Percentiles rank a stretch among this genome's conserved stretches.
Evolutionary conservation across 352 stramenopile genomes (phyloP).

Genomic region (Pythium utonaiense): DNA sequence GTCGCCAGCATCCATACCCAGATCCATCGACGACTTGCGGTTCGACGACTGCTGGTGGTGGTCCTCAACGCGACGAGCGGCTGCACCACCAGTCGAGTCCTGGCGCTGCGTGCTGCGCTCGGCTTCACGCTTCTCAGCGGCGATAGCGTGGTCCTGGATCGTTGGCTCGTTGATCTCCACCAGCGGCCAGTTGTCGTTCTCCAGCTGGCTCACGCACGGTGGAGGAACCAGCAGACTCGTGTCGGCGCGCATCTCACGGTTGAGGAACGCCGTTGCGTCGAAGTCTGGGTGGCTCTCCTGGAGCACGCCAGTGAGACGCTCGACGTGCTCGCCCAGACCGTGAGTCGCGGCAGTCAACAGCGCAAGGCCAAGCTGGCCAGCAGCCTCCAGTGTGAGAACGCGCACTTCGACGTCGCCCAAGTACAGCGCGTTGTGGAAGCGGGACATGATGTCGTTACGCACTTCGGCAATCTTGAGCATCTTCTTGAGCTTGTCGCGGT

Average conservation of each 20-base stretch:
- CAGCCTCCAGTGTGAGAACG: conserved; percentile 94
- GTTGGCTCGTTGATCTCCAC: conserved; percentile 93
- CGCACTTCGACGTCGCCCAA: conserved; percentile 95
- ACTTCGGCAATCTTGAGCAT: conserved; percentile 99
- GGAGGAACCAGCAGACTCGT: conserved; percentile 91
- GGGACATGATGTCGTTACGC: conserved; percentile 97
- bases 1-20: conserved; percentile 70
- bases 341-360: conserved; percentile 96
- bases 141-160: conserved; percentile 78
- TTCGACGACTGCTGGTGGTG: conserved; percentile 28
- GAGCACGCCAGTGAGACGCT: conserved; percentile 90
- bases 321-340: conserved; percentile 92
- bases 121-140: conserved; percentile 74
- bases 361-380: conserved; percentile 94
- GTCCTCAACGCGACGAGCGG: conserved; percentile 29
- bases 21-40: conserved; percentile 71
- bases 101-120: conserved; percentile 67
- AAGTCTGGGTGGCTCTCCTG: conserved; percentile 88
- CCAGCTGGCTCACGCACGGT: conserved; percentile 89
- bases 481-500: conserved; percentile 98
- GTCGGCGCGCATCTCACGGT: conserved; percentile 56
- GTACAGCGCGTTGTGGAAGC: conserved; percentile 98
- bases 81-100: conserved; percentile 25
- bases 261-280: conserved; percentile 61
- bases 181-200: conserved; percentile 97